phyloP scores from a whole-genome alignment of 768 basidiomycete genomes.

The Coprinopsis strossmayeri region DNA sequence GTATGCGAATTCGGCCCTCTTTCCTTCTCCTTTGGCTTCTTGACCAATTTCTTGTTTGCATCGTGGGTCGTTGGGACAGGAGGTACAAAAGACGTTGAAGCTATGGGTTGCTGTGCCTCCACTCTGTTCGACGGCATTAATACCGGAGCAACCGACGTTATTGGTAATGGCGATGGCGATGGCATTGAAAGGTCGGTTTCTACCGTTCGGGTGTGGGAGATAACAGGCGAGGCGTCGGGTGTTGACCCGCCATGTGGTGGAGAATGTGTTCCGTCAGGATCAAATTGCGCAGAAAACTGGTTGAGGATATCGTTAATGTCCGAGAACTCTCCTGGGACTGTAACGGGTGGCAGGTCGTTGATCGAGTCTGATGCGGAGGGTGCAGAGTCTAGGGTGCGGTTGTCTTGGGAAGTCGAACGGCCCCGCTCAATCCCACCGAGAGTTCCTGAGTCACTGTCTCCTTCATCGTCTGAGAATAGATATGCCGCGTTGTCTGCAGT shows the following conservation, averaged over 20 bases:
- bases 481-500: conserved; percentile 48
- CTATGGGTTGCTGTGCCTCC: conserved; percentile 30
- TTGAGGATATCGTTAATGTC: conserved; percentile 75
- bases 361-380: conserved; percentile 24
- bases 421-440: conserved; percentile 21
- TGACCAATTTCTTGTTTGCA: conserved; percentile 25
- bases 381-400: conserved; percentile 24
- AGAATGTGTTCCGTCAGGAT: conserved; percentile 42
- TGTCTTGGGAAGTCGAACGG: conserved; percentile 25
- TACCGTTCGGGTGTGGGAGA: conserved; percentile 33
- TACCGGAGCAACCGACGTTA: conserved; percentile 17
- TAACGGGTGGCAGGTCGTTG: conserved; percentile 40
- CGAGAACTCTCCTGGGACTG: conserved; percentile 53
- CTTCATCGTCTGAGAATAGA: conserved; percentile 45
- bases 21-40: conserved; percentile 39
- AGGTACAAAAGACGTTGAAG: conserved; percentile 42
- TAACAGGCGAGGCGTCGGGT: conserved; percentile 42
- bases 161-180: conserved; percentile 16
- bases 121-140: conserved; percentile 31
- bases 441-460: conserved; percentile 36
- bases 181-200: conserved; percentile 18
- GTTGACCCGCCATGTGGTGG: conserved; percentile 34
- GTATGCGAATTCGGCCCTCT: conserved; percentile 45
- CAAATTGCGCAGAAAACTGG: conserved; percentile 67
- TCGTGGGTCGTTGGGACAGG: conserved; percentile 21